Conservation (phyloP, 2,329 filamentous ascomycete species). For the Colletotrichum kahawae region DNA sequence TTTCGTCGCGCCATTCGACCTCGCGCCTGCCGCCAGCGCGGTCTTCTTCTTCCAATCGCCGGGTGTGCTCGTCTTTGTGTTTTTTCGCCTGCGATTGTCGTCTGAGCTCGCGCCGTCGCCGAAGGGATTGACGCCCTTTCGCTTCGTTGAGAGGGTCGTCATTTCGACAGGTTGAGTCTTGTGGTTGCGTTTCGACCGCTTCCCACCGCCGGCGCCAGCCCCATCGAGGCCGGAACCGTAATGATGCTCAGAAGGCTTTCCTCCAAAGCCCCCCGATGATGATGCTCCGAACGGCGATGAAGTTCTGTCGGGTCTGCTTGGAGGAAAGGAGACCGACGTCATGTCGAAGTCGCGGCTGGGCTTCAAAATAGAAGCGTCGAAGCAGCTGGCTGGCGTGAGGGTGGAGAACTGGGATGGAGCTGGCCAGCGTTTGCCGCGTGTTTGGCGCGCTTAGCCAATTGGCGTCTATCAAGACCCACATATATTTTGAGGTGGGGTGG, state of each 20-base stretch:
- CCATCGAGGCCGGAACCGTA: conserved; percentile 34
- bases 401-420: conserved; percentile 23
- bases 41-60: conserved; percentile 27
- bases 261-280: conserved; percentile 8
- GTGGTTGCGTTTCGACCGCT: conserved; percentile 29
- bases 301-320: conserved; percentile 11
- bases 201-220: conserved; percentile 32
- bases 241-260: neutral
- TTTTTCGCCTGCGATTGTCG: conserved; percentile 21
- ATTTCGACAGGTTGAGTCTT: conserved; percentile 28
- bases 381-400: conserved; percentile 2
- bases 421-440: conserved; percentile 10
- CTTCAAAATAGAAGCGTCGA: conserved; percentile 7
- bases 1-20: conserved; percentile 14
- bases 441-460: neutral
- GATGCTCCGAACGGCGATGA: neutral
- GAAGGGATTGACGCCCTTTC: conserved; percentile 29
- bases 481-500: neutral
- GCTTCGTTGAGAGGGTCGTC: conserved; percentile 29
- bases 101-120: conserved; percentile 25
- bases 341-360: conserved; percentile 13
- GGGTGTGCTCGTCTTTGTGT: conserved; percentile 24
- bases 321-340: conserved; percentile 20
- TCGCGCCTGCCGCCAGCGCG: neutral
- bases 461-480: neutral